Evolutionary conservation across 148 eudicot species (phyloP).

Genomic region (Vaccinium vitisidaea): DNA sequence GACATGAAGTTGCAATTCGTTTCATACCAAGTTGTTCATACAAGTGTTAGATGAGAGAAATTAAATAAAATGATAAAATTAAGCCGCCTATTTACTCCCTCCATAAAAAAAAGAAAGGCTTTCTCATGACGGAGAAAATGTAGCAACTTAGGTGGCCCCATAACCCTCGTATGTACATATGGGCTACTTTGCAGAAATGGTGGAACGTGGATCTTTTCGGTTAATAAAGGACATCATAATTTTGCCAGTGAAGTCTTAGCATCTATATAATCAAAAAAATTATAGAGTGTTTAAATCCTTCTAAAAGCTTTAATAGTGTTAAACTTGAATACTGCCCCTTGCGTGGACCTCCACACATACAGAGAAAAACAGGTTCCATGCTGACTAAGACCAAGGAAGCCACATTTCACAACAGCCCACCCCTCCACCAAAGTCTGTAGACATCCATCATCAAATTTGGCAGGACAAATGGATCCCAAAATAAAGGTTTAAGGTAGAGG

Average conservation of each 20-base stretch:
- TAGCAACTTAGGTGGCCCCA: not conserved
- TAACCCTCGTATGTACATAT: not conserved
- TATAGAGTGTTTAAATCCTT: not conserved
- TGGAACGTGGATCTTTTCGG: not conserved
- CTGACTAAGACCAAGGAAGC: not conserved
- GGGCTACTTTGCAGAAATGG: not conserved
- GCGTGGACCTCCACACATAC: not conserved
- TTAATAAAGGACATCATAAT: not conserved
- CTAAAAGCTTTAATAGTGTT: not conserved
- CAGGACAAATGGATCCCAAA: not conserved
- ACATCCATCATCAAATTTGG: not conserved
- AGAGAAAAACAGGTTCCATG: not conserved
- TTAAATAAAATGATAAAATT: not conserved
- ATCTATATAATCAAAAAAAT: not conserved
- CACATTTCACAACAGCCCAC: not conserved
- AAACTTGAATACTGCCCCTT: not conserved
- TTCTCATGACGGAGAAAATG: not conserved
- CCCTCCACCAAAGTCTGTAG: not conserved
- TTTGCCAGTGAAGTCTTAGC: not conserved
- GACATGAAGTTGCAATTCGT: conserved; percentile 10
- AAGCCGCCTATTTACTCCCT: not conserved
- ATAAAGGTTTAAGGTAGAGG: too few relatives aligned
- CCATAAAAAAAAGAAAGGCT: not conserved
- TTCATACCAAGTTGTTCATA: not conserved
- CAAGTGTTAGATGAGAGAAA: not conserved